Conservation (phyloP, 179 eudicot genomes). For the Sideroxylon spinosum region DNA sequence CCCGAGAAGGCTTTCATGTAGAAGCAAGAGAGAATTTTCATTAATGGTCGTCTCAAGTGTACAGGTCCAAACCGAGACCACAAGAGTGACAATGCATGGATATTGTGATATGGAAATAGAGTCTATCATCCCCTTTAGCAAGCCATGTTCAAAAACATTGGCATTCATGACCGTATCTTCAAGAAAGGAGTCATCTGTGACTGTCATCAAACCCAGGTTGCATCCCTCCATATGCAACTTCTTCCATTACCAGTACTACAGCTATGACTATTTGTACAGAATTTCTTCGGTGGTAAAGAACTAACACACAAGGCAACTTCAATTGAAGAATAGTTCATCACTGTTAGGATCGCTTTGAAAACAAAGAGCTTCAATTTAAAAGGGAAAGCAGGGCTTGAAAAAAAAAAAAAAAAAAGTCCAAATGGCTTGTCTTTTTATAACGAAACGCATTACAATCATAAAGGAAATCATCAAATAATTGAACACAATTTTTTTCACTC, state of each 20-base stretch:
- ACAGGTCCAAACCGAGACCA: conserved; percentile 71
- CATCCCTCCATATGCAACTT: conserved; percentile 96
- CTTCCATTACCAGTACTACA: no score
- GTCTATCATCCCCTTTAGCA: conserved; percentile 71
- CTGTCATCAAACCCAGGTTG: conserved; percentile 91
- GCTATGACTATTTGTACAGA: no score
- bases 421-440: no score
- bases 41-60: conserved; percentile 58
- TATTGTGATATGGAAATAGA: conserved; percentile 88
- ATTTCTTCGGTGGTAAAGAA: no score
- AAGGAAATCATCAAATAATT: neutral
- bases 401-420: no score
- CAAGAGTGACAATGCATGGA: conserved; percentile 78
- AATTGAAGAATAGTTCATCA: no score
- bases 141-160: conserved; percentile 72
- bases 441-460: neutral
- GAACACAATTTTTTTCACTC: neutral
- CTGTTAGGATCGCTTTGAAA: no score
- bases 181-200: conserved; percentile 82
- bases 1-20: conserved; percentile 58
- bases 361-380: no score
- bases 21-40: conserved; percentile 59
- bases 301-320: no score
- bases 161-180: conserved; percentile 91
- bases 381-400: no score